phyloP scores from a whole-genome alignment of 73 alveolate species.

The Breviolum minutum region DNA sequence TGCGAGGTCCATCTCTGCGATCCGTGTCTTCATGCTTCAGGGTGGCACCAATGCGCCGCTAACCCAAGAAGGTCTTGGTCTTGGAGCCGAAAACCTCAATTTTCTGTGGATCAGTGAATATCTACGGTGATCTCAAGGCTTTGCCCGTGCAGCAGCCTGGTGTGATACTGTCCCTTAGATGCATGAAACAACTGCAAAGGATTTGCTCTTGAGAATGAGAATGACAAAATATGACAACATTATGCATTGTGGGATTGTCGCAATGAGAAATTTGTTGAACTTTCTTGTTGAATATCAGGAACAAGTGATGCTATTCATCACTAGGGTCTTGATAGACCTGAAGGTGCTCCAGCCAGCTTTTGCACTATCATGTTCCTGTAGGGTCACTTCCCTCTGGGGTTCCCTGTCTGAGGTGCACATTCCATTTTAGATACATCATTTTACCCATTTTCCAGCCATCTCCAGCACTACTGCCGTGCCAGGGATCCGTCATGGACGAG shows the following conservation, averaged over 20 bases:
- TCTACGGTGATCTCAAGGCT: constrained; percentile 8
- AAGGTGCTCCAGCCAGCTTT: not conserved
- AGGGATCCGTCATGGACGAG: constrained; percentile 58
- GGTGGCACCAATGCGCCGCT: constrained; percentile 84
- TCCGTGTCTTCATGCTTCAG: constrained; percentile 64
- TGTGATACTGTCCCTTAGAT: constrained; percentile 35
- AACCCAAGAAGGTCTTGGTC: constrained; percentile 76
- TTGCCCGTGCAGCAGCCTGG: constrained; percentile 87
- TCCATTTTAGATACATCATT: not conserved
- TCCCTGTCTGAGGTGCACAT: not conserved
- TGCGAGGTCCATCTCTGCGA: constrained; percentile 25
- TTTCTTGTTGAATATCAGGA: not conserved
- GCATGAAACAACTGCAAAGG: not conserved
- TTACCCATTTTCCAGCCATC: not conserved
- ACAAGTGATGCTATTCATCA: constrained; percentile 38
- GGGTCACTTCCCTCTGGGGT: not conserved
- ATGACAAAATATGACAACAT: too few species aligned
- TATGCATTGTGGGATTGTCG: too few species aligned
- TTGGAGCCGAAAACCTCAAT: not conserved
- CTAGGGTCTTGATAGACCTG: constrained; percentile 29
- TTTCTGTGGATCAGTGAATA: not conserved
- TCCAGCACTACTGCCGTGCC: not conserved
- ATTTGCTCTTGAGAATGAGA: too few species aligned
- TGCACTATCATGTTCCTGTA: not conserved
- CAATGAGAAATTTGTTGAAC: too few species aligned